Evolutionary conservation across 495 filamentous ascomycete genomes (phyloP).

Genomic region (Amniculicola lignicola): DNA sequence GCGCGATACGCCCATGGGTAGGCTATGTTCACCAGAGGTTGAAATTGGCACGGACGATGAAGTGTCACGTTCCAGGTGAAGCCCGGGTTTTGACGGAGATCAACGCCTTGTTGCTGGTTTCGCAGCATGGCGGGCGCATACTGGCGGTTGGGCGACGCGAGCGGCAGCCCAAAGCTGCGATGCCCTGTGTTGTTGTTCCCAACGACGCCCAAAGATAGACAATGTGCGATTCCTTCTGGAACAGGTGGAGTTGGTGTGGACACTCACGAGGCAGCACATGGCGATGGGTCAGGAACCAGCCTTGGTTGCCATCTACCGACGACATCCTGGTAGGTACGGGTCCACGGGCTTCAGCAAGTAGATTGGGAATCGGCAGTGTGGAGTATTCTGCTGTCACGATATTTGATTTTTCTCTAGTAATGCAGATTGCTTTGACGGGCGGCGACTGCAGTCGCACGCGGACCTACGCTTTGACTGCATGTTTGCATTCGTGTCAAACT

Average conservation of each 20-base stretch:
- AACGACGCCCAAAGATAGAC: slow-evolving; percentile 28
- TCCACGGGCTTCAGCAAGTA: too few relatives aligned
- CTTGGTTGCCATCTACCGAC: background rate
- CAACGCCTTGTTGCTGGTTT: slow-evolving; percentile 21
- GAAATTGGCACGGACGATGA: slow-evolving; percentile 5
- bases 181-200: background rate
- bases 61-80: slow-evolving; percentile 2
- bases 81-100: slow-evolving; percentile 18
- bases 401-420: too few relatives aligned
- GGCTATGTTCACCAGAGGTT: background rate
- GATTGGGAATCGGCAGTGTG: too few relatives aligned
- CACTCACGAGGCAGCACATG: slow-evolving; percentile 11
- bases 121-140: slow-evolving; percentile 21
- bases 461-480: background rate
- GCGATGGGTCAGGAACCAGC: slow-evolving; percentile 18
- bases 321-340: too few relatives aligned
- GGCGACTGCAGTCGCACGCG: slow-evolving; percentile 8
- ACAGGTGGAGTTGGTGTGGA: slow-evolving; percentile 21
- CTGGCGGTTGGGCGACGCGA: slow-evolving; percentile 32
- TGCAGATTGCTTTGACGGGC: background rate
- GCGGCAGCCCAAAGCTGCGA: slow-evolving; percentile 22
- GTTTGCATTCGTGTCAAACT: slow-evolving; percentile 14
- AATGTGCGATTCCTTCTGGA: background rate
- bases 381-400: too few relatives aligned
- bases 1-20: slow-evolving; percentile 11